Evolutionary conservation across 495 filamentous ascomycete genomes (phyloP), one percentile per base, ranked within the genome.

Genomic region (Achaetomiella virescens): DNA sequence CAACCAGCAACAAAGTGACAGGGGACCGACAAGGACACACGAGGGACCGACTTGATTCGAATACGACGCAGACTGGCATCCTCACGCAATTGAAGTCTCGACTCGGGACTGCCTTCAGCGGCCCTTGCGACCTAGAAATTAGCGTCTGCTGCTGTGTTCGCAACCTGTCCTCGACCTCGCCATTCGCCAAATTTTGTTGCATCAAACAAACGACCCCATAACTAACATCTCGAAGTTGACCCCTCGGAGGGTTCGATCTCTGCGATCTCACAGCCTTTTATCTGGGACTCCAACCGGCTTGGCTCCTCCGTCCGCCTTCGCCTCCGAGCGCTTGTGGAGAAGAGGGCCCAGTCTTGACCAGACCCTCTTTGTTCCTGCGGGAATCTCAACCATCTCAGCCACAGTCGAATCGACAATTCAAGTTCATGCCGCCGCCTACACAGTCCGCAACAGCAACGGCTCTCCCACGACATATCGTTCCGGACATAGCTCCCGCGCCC

Each of bases 341-440:
- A 41, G 22, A 4, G 6, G 22, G 22, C 3, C 9, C 29, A 37
- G 20, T 37, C 47, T 21, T 24, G 12, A 36, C 31, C 15, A n/a
- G 22, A 35, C 31, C 37, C 37, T 52, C 24, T 15, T 24, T 37
- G 20, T 20, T n/a, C 21, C 38, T 31, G 27, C 36, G 18, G 36
- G 15, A 11, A 2, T 29, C 14, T 21, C 36, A 41, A 18, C 38
- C 35, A 12, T 12, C 18, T n/a, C 50, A 43, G 50, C 50, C 38
- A 25, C 40, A 35, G 17, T 18, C 1, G 0, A 24, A n/a, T 27
- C 24, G 25, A 29, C 17, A 40, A n/a, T 24, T 40, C 10, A n/a
- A 50, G 57, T 29, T 41, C 50, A 59, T 59, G 57, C 45, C 46
- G 17, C 40, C 51, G 15, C 51, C 45, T 14, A 22, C 38, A 22